Base-by-base conservation (phyloP, 345 rosid species). In the Pistacia vera region DNA sequence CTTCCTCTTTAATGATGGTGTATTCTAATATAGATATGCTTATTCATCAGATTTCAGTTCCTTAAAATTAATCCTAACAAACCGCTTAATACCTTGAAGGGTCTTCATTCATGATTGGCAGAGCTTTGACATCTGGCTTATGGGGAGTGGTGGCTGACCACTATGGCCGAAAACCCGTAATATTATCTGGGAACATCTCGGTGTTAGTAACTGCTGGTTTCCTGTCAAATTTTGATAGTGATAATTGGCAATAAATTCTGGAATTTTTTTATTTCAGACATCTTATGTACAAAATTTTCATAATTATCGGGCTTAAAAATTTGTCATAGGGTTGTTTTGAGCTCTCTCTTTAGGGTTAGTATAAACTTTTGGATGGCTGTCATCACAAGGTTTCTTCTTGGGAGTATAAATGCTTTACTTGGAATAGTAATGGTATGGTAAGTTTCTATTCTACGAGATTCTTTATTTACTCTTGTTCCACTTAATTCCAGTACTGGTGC, bases 341-440 rank as follows among this genome's bases (percentile, higher is more conserved):
- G 93, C 87, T 86, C 97, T 64, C 87, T 96, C 14, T 93, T 92
- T 79, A 98, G 99, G 65, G 87, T 96, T 61, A 93, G 99, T 78
- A 58, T 84, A 60, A 96, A 90, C 62, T 92, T 92, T 78, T 92
- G 95, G 98, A 96, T 96, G 99, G 99, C 99, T 16, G 58, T 96
- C 33, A 17, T 66, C 55, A 87, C 90, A 64, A 88, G 99, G 86
- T 92, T 93, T 87, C 92, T 93, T 71, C 87, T 93, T 12, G 99
- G 99, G 77, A 83, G 97, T 83, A 74, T 96, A 81, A 93, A 92
- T 77, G 99, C 97, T 57, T 90, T 91, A 69, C 93, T 96, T 67
- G 99, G 97, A 84, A 94, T 97, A 36, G 86, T 92, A 68, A 96
- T 86, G 98, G 99, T 95, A 63, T 7, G 57, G 16, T 13, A 63